Conservation (phyloP, 2,329 filamentous ascomycete genomes). For the Fusarium nematophilum region DNA sequence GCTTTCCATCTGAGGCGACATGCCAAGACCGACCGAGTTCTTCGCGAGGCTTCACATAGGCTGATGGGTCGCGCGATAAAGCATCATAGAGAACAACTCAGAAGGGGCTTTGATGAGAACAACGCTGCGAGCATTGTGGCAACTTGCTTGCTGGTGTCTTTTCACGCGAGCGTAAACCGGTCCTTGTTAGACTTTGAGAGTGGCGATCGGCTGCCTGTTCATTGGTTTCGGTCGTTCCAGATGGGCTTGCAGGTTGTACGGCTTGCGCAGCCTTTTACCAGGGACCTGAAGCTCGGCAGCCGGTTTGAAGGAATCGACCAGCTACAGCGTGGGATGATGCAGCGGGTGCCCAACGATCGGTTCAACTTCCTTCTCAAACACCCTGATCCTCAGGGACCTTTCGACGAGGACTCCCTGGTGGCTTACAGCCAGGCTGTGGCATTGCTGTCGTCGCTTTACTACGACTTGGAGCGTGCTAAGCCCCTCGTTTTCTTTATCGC, state of each 20-base stretch:
- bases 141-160: neutral
- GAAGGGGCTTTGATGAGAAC: neutral
- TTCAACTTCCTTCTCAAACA: slow-evolving; percentile 6
- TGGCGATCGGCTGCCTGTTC: neutral
- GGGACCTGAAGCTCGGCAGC: neutral
- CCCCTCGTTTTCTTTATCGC: neutral
- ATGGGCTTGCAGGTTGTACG: neutral
- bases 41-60: slow-evolving; percentile 1
- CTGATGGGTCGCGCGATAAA: slow-evolving; percentile 6
- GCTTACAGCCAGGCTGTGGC: neutral
- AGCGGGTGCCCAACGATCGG: neutral
- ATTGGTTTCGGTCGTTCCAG: slow-evolving; percentile 5
- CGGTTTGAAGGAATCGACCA: too few species aligned
- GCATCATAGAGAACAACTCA: neutral
- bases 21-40: neutral
- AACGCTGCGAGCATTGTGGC: neutral
- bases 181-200: neutral
- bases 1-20: slow-evolving; percentile 7
- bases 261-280: neutral
- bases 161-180: neutral
- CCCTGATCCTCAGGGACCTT: neutral
- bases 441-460: neutral
- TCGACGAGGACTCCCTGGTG: neutral
- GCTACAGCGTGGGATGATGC: neutral
- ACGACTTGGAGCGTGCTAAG: neutral